Conservation (phyloP, 192 early-diverging fungal genomes). For the Entophlyctis helioformis region DNA sequence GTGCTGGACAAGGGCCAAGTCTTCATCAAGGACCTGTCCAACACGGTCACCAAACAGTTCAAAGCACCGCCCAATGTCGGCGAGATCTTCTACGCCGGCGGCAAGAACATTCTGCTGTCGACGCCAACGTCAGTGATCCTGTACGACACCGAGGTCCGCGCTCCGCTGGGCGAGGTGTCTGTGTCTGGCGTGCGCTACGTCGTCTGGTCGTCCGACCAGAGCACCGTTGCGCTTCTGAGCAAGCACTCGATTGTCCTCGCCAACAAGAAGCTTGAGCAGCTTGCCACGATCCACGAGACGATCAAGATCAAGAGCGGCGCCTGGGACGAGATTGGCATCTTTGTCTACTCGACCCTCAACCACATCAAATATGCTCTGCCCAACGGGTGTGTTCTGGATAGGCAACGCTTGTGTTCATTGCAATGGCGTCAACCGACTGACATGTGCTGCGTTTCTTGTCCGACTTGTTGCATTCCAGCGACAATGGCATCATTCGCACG, state of each 20-base stretch:
- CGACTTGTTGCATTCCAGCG: conserved; percentile 31
- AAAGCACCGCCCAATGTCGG: conserved; percentile 63
- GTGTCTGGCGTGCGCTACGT: conserved; percentile 87
- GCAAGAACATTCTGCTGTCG: conserved; percentile 70
- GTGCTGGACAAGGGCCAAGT: conserved; percentile 85
- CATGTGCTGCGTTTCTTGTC: too few relatives aligned
- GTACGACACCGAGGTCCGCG: conserved; percentile 80
- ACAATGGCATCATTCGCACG: conserved; percentile 94
- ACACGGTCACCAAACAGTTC: conserved; percentile 83
- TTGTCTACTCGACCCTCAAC: conserved; percentile 94
- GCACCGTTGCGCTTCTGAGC: conserved; percentile 78
- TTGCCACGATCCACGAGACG: conserved; percentile 86
- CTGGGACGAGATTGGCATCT: conserved; percentile 86
- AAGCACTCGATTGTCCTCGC: conserved; percentile 94
- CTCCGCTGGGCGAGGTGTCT: conserved; percentile 61
- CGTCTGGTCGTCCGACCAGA: conserved; percentile 84
- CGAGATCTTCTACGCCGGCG: conserved; percentile 83
- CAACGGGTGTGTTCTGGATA: conserved; percentile 48
- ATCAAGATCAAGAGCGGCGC: conserved; percentile 96
- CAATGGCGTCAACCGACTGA: too few relatives aligned
- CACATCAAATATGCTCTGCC: conserved; percentile 96
- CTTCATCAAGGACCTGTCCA: conserved; percentile 75
- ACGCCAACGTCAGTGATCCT: conserved; percentile 81
- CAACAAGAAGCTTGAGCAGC: conserved; percentile 74
- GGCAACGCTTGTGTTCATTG: not conserved